Base-by-base conservation (phyloP, 2,329 filamentous ascomycete genomes). In the Colletotrichum agaves region DNA sequence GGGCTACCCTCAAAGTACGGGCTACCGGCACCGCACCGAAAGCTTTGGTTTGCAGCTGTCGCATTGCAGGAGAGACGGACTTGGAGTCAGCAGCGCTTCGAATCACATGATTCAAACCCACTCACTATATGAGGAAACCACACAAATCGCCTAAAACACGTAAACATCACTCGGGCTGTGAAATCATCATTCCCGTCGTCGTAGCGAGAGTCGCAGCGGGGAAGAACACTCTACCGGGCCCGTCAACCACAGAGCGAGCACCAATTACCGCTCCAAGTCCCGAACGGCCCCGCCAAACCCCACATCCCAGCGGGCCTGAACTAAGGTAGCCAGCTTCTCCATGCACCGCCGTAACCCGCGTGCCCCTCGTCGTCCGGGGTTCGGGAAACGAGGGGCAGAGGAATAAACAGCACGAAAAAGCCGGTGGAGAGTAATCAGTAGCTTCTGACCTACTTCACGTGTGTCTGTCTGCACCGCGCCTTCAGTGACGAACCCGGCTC, bases 261-360 rank as follows among this genome's bases (percentile, higher is more conserved):
- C 62, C 61, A 68, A 68, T 68, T 68, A 68, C 65, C 65, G 65
- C 23, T 39, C 31, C 61, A 64, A 65, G 53, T 68, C 65, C 65
- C 65, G 65, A 60, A 31, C 52, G 46, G 60, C 64, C 60, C 53
- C 59, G 52, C 63, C 50, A 50, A 52, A 49, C 60, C 53, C 64
- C 65, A 68, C 65, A 37, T 31, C 39, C 21, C 21, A 63, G 47
- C 19, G 49, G 17, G 35, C 13, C 39, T 27, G n/a, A n/a, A n/a
- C n/a, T n/a, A n/a, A n/a, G n/a, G n/a, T 27, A 7, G n/a, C 4
- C 47, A 27, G 27, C 21, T 52, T 59, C 53, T 63, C 64, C 60
- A 64, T 44, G 53, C n/a, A 8, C n/a, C 11, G 11, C 7, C 15
- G 47, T 27, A 17, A 67, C 21, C n/a, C n/a, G n/a, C 61, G 61